These are phyloP conservation scores for Boletus vermiculosoides DNA, from an alignment of 768 basidiomycete genomes.

Conservation along the genomic window DNA sequence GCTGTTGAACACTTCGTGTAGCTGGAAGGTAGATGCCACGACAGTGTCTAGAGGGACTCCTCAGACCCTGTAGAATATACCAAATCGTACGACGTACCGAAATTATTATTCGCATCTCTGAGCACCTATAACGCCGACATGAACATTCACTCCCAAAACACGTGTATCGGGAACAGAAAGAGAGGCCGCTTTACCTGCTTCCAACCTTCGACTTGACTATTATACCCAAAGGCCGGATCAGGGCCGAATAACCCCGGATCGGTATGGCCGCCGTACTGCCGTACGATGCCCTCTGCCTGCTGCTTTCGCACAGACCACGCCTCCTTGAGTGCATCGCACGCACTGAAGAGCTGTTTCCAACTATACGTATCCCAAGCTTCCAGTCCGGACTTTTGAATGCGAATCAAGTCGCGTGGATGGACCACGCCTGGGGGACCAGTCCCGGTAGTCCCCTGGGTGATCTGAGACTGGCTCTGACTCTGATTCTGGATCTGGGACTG, in stretches of 20 bases:
- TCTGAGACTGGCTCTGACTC: neutral
- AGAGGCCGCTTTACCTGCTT: constrained; percentile 48
- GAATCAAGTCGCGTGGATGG: constrained; percentile 71
- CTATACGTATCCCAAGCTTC: constrained; percentile 69
- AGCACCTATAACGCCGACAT: constrained; percentile 33
- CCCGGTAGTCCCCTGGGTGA: neutral
- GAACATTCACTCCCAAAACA: neutral
- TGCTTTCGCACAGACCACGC: constrained; percentile 63
- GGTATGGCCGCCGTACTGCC: constrained; percentile 43
- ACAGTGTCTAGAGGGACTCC: constrained; percentile 38
- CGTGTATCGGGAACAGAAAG: neutral
- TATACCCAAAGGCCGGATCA: constrained; percentile 42
- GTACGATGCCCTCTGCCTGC: constrained; percentile 50
- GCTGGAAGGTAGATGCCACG: constrained; percentile 70
- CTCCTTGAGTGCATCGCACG: constrained; percentile 63
- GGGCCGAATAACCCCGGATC: constrained; percentile 28
- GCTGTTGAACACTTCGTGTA: constrained; percentile 68
- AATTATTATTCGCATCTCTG: constrained; percentile 54
- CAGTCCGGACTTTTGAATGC: constrained; percentile 60
- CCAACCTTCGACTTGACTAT: constrained; percentile 53
- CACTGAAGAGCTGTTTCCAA: constrained; percentile 67
- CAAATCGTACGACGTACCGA: constrained; percentile 39
- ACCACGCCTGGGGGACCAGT: constrained; percentile 33
- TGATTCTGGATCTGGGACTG: neutral
- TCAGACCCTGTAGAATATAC: neutral